Evolutionary conservation across 768 basidiomycete genomes (phyloP).

Genomic region (Suillus discolor): DNA sequence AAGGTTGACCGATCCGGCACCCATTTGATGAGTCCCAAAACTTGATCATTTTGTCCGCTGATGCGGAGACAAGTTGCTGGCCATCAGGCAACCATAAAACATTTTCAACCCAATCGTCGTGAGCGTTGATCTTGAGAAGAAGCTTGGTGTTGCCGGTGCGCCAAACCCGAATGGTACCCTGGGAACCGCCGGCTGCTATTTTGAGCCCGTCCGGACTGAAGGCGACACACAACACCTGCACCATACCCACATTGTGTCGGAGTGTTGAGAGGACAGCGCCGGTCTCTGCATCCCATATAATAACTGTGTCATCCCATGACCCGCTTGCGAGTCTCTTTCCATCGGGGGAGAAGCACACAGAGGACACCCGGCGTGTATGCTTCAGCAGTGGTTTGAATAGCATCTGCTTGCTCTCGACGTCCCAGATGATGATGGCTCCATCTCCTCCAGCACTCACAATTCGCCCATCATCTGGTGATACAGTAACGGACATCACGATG

Average conservation of each 20-base stretch:
- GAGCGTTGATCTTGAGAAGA: background rate
- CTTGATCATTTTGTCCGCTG: too few relatives aligned
- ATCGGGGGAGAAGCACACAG: constrained; percentile 7
- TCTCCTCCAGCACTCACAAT: constrained; percentile 32
- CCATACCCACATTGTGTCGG: too few relatives aligned
- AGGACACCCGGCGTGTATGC: constrained; percentile 28
- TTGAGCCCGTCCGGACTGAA: background rate
- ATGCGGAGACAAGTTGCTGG: background rate
- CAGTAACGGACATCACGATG: constrained; percentile 22
- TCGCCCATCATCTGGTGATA: constrained; percentile 26
- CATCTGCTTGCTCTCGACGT: constrained; percentile 22
- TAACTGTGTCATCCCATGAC: background rate
- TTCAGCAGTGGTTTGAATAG: constrained; percentile 26
- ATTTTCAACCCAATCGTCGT: too few relatives aligned
- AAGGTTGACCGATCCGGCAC: background rate
- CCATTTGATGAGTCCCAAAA: too few relatives aligned
- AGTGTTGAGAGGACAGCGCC: constrained; percentile 12
- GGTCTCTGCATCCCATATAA: constrained; percentile 3
- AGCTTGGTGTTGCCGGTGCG: too few relatives aligned
- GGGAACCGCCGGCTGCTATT: background rate
- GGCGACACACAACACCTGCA: background rate
- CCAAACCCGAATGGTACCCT: background rate
- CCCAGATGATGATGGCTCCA: constrained; percentile 29
- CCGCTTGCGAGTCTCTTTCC: constrained; percentile 1
- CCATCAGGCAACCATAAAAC: background rate